Evolutionary conservation across 768 basidiomycete genomes (phyloP), one percentile per base, ranked within the genome.

Genomic region (Mycena belliarum): DNA sequence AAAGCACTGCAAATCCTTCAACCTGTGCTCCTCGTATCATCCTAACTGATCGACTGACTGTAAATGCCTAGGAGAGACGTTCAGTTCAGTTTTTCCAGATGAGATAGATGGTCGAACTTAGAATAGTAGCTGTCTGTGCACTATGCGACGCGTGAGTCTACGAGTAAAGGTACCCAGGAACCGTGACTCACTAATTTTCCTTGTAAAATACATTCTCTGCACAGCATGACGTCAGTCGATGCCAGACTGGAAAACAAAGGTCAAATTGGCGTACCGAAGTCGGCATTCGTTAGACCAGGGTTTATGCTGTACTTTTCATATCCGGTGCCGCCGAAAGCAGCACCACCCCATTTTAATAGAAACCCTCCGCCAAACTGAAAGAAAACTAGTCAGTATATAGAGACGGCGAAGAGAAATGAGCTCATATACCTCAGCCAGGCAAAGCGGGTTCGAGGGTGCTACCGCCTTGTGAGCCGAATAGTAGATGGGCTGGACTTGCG

Each of bases 201-300:
- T 81, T 81, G 66, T 81, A 81, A 57, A 82, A 82, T 1, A 82
- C 70, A 52, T 78, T 76, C 63, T 82, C 80, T 81, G 51, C 18
- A 23, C n/a, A 61, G 49, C 46, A 58, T 46, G 29, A 42, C 43
- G 40, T 41, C 21, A 41, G 24, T 26, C n/a, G 50, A 37, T 4
- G 14, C 29, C n/a, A n/a, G n/a, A n/a, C n/a, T n/a, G n/a, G 41
- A 42, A 20, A 2, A 41, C 15, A 23, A 32, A 33, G 29, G 11
- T 7, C 42, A 5, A 35, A 14, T 7, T 15, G 6, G 7, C 68
- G 18, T 61, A 79, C 79, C 79, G 57, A 66, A 82, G 23, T 69
- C 71, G 10, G 77, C 76, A 57, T 78, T 72, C 6, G 78, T 79
- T 24, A 80, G 66, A 43, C 76, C 75, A 45, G 65, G 47, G 33